A percentile compares a stretch with the other conserved stretches of the same genome.
These are phyloP conservation scores for Linnemannia exigua DNA, from an alignment of 192 early-diverging fungal genomes.

Conservation along the genomic window DNA sequence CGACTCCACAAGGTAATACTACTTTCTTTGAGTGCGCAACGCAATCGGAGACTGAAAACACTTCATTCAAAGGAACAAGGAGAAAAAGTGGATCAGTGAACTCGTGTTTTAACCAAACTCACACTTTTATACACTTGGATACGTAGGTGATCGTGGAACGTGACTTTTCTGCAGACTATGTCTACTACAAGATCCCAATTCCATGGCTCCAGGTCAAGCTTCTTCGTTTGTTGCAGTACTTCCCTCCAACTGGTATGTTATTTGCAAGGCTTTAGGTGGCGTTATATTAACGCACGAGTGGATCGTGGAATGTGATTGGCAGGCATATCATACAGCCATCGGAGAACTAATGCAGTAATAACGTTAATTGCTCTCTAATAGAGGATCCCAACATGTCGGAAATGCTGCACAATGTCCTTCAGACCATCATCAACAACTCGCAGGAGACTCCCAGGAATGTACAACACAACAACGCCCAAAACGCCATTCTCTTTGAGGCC, in stretches of 20 bases:
- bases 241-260: conserved; percentile 80
- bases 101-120: not conserved
- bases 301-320: not conserved
- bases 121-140: not conserved
- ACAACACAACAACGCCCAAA: conserved; percentile 98
- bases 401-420: conserved; percentile 80
- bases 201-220: conserved; percentile 99
- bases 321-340: not conserved
- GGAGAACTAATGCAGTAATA: not conserved
- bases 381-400: conserved; percentile 69
- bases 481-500: conserved; percentile 97
- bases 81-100: not conserved
- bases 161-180: conserved; percentile 87
- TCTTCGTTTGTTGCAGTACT: conserved; percentile 95
- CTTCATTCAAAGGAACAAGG: conserved; percentile 1
- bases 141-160: conserved; percentile 86
- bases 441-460: conserved; percentile 95
- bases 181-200: conserved; percentile 98
- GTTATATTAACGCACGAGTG: not conserved
- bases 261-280: not conserved
- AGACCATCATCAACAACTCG: conserved; percentile 87
- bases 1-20: conserved; percentile 79
- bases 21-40: not conserved
- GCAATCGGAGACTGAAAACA: not conserved
- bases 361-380: conserved; percentile 25